Evolutionary conservation across 306 rosid genomes (phyloP).

Genomic region (Prunus kanzakura): DNA sequence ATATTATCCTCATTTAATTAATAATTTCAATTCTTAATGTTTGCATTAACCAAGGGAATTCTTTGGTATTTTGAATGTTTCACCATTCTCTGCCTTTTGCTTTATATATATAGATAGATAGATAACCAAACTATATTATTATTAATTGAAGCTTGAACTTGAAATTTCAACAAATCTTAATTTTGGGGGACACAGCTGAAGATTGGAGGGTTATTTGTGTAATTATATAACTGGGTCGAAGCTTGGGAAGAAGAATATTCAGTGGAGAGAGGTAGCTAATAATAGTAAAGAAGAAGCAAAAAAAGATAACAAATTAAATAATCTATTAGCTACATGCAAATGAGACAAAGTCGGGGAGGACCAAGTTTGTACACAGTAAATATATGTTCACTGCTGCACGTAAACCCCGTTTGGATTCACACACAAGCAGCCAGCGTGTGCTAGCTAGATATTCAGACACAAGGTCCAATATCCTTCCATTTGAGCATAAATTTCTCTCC

Average conservation of each 20-base stretch:
- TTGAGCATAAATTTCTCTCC: neutral
- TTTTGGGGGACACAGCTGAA: neutral
- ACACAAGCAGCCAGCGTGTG: slow-evolving; percentile 14
- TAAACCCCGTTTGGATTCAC: slow-evolving; percentile 15
- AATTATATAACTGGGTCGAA: neutral
- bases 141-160: no score
- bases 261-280: neutral
- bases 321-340: neutral
- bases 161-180: no score
- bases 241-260: neutral
- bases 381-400: slow-evolving; percentile 1
- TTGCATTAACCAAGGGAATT: no score
- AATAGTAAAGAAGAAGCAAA: neutral
- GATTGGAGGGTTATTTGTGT: neutral
- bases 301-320: neutral
- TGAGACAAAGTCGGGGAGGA: neutral
- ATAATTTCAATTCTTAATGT: no score
- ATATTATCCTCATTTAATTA: no score
- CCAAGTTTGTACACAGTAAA: neutral
- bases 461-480: neutral
- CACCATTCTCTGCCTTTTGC: no score
- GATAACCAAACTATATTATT: no score
- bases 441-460: slow-evolving; percentile 13
- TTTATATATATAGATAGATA: no score
- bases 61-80: no score